phyloP scores from a whole-genome alignment of 257 asterid genomes.

The Gentiana straminea region DNA sequence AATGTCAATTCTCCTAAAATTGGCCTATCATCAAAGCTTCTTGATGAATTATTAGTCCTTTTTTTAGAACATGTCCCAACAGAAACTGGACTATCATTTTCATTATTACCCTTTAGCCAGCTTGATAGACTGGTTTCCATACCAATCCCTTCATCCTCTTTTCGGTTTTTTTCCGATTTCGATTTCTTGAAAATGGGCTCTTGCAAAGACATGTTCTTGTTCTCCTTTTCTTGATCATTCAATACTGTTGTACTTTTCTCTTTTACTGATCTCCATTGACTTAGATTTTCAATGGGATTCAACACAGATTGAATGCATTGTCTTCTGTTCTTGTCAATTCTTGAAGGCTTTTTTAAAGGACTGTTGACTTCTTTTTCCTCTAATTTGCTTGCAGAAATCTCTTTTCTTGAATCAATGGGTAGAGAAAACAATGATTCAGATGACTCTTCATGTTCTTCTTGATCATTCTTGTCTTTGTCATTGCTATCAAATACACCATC shows the following conservation, averaged over 20 bases:
- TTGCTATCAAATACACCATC: constrained; percentile 6
- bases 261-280: constrained; percentile 10
- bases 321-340: background rate
- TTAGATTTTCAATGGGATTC: constrained; percentile 14
- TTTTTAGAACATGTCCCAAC: constrained; percentile 29
- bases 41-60: constrained; percentile 16
- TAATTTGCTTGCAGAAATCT: constrained; percentile 6
- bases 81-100: constrained; percentile 12
- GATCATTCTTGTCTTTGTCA: background rate
- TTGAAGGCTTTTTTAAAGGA: constrained; percentile 5
- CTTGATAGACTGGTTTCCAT: constrained; percentile 63
- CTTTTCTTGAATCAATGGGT: constrained; percentile 17
- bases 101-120: constrained; percentile 35
- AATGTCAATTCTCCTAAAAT: constrained; percentile 23
- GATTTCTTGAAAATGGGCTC: constrained; percentile 8
- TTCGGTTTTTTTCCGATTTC: background rate
- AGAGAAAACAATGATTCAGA: constrained; percentile 24
- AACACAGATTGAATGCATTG: constrained; percentile 9
- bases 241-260: background rate
- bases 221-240: constrained; percentile 28
- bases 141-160: constrained; percentile 13
- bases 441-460: constrained; percentile 12
- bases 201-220: constrained; percentile 8
- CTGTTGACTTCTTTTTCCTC: constrained; percentile 24
- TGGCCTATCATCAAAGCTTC: constrained; percentile 21